A percentile compares a stretch with the other conserved stretches of the same genome.
phyloP scores from a whole-genome alignment of 257 asterid genomes.

The Nicotiana sylvestris region DNA sequence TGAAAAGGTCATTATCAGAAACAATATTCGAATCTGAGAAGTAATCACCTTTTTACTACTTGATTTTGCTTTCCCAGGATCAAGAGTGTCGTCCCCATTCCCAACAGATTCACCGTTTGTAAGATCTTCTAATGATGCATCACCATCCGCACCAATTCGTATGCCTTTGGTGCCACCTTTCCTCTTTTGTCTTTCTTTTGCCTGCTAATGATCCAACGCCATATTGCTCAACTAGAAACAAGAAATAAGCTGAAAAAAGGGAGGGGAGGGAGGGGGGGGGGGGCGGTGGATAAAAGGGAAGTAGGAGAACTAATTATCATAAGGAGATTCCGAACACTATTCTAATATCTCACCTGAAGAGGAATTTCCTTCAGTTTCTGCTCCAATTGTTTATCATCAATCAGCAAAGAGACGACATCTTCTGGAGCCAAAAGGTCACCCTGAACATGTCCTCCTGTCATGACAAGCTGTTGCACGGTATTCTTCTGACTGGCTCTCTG shows the following conservation, averaged over 20 bases:
- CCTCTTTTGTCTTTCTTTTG: constrained; percentile 87
- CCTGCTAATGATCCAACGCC: constrained; percentile 38
- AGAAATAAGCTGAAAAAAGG: background rate
- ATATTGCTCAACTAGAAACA: background rate
- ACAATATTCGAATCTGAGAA: background rate
- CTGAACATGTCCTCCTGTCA: constrained; percentile 99
- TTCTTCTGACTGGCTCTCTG: constrained; percentile 95
- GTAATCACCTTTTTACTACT: constrained; percentile 65
- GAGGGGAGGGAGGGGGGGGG: background rate
- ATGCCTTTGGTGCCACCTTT: constrained; percentile 74
- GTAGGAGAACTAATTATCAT: background rate
- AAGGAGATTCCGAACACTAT: background rate
- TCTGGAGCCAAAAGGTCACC: constrained; percentile 98
- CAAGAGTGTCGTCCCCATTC: constrained; percentile 52
- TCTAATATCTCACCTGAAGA: constrained; percentile 54
- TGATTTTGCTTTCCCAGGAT: constrained; percentile 53
- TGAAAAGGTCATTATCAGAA: background rate
- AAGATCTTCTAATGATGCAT: constrained; percentile 77
- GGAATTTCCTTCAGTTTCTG: constrained; percentile 91
- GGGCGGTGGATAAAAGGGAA: background rate
- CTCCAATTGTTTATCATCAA: constrained; percentile 91
- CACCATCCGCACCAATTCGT: constrained; percentile 86
- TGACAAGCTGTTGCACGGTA: constrained; percentile 96
- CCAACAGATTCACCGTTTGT: constrained; percentile 38
- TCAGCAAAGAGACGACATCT: constrained; percentile 80